Evolutionary conservation across 2,329 filamentous ascomycete species (phyloP).

Genomic region (Emydomyces testavorans): DNA sequence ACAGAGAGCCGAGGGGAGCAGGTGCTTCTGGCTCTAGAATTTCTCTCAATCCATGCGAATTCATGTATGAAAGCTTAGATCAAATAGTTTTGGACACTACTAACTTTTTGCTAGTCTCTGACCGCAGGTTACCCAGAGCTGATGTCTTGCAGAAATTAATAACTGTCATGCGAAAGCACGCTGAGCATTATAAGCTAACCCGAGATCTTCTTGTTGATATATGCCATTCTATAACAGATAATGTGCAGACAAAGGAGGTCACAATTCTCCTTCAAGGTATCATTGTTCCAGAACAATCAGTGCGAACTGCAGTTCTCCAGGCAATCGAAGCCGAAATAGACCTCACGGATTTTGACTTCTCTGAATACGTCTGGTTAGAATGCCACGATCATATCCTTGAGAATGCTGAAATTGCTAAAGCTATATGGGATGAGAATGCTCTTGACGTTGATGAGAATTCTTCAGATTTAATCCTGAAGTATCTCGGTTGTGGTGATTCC

Average conservation of each 20-base stretch:
- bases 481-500: conserved; percentile 65
- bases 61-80: conserved; percentile 41
- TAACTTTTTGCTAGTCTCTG: conserved; percentile 38
- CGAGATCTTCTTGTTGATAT: conserved; percentile 86
- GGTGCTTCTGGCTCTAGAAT: conserved; percentile 75
- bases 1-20: conserved; percentile 72
- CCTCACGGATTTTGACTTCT: conserved; percentile 74
- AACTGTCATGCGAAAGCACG: conserved; percentile 73
- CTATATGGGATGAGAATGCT: conserved; percentile 92
- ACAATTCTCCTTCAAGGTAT: conserved; percentile 62
- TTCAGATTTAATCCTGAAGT: conserved; percentile 58
- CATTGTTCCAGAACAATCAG: conserved; percentile 66
- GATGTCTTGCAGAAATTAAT: conserved; percentile 63
- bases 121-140: conserved; percentile 62
- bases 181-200: conserved; percentile 86
- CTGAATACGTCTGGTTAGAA: conserved; percentile 84
- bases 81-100: conserved; percentile 7
- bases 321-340: conserved; percentile 86
- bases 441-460: conserved; percentile 58
- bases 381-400: conserved; percentile 85
- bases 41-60: conserved; percentile 78
- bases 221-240: conserved; percentile 71
- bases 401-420: conserved; percentile 67
- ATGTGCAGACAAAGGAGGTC: conserved; percentile 63
- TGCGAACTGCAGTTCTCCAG: conserved; percentile 75